Evolutionary conservation across 345 rosid genomes (phyloP).

Genomic region (Aegle marmelos): DNA sequence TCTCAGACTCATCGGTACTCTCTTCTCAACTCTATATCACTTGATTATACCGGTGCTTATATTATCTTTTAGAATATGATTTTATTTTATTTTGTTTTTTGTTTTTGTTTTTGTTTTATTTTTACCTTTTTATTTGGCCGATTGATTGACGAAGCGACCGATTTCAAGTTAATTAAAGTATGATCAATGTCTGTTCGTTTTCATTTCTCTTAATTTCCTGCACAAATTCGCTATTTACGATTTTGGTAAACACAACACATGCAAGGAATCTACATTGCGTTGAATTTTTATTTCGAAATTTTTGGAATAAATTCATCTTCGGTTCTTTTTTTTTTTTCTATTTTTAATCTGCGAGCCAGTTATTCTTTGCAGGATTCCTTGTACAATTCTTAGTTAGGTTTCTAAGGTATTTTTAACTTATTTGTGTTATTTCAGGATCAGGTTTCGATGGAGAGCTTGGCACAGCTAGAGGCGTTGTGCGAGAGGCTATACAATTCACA

Average conservation of each 20-base stretch:
- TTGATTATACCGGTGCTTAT: background rate
- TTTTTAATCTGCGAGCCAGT: too few relatives aligned
- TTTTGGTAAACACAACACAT: background rate
- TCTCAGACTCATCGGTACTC: constrained; percentile 4
- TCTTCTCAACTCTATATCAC: background rate
- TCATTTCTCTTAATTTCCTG: background rate
- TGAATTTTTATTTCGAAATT: background rate
- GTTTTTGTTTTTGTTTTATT: background rate
- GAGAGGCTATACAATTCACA: constrained; percentile 95
- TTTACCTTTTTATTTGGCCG: background rate
- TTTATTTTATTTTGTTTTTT: background rate
- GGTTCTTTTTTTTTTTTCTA: background rate
- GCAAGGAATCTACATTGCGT: background rate
- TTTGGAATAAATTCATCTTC: background rate
- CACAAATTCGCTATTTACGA: background rate
- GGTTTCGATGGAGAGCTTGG: constrained; percentile 81
- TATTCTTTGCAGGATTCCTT: too few relatives aligned
- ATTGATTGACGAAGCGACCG: background rate
- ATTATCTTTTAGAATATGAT: background rate
- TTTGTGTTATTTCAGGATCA: background rate
- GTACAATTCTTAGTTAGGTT: too few relatives aligned
- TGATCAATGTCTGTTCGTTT: background rate
- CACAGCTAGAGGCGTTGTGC: constrained; percentile 93
- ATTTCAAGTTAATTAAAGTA: background rate
- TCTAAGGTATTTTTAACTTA: background rate